Base-by-base conservation (phyloP, 2,329 filamentous ascomycete genomes). In the Nemania sp. region DNA sequence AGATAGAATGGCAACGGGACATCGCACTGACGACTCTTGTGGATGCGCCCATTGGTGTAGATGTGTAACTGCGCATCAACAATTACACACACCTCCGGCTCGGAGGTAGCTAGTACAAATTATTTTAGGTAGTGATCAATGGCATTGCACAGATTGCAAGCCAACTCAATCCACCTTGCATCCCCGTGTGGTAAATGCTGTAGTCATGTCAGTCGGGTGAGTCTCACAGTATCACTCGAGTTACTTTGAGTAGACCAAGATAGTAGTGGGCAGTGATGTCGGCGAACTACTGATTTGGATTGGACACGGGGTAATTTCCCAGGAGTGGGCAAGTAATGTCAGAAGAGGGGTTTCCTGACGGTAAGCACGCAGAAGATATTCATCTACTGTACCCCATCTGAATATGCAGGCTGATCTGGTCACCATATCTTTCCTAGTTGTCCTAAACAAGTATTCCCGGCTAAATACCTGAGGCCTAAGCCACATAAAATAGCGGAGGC, bases 21-120 rank as follows among this genome's bases (percentile, higher is more conserved):
- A 70, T 71, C 66, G 43, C 69, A 72, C 69, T 72, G 52, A 71
- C 69, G 70, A 71, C 63, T 65, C 69, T 69, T 70, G 69, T 70
- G 68, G 66, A 67, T 71, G 69, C 51, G 45, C 51, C 47, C 56
- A 46, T 54, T 37, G 37, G 55, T 37, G 40, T 59, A 47, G 63
- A 60, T 59, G 47, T 45, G 57, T 34, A 39, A 48, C 39, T 43
- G 61, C 60, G 55, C 65, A 59, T 63, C 56, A 34, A 54, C 51
- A 56, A 57, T 59, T 59, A 60, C 65, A 64, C n/a, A 29, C 57
- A 35, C 52, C 54, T 60, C 62, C 58, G 47, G 56, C 42, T 57
- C 40, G 63, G 54, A 57, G 42, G 61, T 58, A 20, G 51, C 59
- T 52, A 50, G 55, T 57, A 61, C 50, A 51, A 57, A 58, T 58